Evolutionary conservation across 2,329 filamentous ascomycete genomes (phyloP), one percentile per base, ranked within the genome.

Genomic region (Calonectria crousiana): DNA sequence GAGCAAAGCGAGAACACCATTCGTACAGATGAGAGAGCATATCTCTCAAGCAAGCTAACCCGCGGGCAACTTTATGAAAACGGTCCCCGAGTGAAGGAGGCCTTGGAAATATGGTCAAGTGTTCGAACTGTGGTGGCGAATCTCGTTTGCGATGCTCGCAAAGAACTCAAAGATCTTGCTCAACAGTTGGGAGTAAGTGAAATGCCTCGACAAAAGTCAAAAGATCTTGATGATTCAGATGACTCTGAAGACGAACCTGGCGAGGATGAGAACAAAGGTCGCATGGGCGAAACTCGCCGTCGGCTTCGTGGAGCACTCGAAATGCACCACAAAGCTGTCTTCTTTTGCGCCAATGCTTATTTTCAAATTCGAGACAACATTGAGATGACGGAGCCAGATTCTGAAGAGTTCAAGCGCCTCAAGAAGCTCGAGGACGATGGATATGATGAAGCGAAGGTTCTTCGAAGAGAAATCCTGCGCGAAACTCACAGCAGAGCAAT

Each of bases 331-430:
- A 92, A 93, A 77, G 95, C 93, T 36, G 89, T 92, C 0, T 98
- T 98, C 85, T 98, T 97, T 81, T 93, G 93, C 32, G 95, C 93
- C 18, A 98, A 95, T 78, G 93, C 93, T 0, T 93, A 93, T 78
- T 98, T 92, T 81, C 95, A 98, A 81, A 94, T 97, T 75, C 97
- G 96, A 81, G 90, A 91, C 0, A 91, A 96, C 71, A 83, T 90
- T 56, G 87, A 90, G 1, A 85, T 93, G 78, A 95, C 93, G 0
- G 82, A 86, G 28, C 91, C 93, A 1, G 91, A 92, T 6, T 95
- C 94, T 0, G 91, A 92, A 1, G 90, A 93, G 20, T 95, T 93
- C 79, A 85, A 88, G 67, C 84, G 85, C 0, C 85, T 96, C 3
- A 94, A 97, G 78, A 90, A 90, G 77, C 86, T 92, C 9, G 96